Conservation (phyloP, 108 stramenopile species). For the Bacterosira constricta region DNA sequence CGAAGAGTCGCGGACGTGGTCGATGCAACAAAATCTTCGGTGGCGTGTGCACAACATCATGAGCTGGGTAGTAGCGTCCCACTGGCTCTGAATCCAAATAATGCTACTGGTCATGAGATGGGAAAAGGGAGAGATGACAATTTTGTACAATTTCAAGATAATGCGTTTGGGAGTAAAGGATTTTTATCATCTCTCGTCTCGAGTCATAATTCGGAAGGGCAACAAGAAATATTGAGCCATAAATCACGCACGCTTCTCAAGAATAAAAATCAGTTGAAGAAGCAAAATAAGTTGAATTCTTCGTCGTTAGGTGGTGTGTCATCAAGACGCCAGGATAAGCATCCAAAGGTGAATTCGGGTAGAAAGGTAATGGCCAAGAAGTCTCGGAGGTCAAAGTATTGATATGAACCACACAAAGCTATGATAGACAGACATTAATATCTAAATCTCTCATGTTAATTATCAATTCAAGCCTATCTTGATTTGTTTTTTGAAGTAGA, state of each 20-base stretch:
- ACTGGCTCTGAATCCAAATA: slow-evolving; percentile 2
- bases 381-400: slow-evolving; percentile 5
- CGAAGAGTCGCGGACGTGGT: slow-evolving; percentile 7
- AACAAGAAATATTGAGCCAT: not conserved
- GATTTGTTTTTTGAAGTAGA: no score
- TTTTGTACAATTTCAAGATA: not conserved
- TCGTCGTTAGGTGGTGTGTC: not conserved
- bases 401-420: no score
- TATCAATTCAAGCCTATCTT: no score
- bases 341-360: not conserved
- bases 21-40: not conserved
- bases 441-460: no score
- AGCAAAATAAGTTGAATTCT: not conserved
- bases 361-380: not conserved
- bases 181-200: slow-evolving; percentile 4
- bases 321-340: not conserved
- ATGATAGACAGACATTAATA: no score
- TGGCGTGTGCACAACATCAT: no score
- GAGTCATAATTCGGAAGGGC: not conserved
- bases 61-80: no score
- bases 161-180: not conserved
- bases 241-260: not conserved
- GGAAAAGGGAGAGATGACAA: slow-evolving; percentile 6
- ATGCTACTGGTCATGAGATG: not conserved
- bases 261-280: not conserved